Base-by-base conservation (phyloP, 192 early-diverging fungal genomes). In the Gamsiella multidivaricata region DNA sequence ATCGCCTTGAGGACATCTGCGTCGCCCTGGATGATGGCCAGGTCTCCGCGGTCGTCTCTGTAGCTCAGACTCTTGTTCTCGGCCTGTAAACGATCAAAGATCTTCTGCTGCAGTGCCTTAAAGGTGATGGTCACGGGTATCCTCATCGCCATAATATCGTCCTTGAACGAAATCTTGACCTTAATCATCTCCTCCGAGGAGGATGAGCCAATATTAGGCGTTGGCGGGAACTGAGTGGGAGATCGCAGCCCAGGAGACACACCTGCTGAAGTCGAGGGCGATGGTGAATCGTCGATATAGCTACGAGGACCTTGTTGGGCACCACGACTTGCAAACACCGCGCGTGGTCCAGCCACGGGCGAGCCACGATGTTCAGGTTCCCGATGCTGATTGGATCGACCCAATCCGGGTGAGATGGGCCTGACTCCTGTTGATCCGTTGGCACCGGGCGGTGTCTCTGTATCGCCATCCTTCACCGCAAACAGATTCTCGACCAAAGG, bases 101-200 rank as follows among this genome's bases (percentile, higher is more conserved):
- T 88, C 64, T 88, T 87, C 55, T 84, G 78, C 45, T 85, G 81
- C n/a, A 93, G 71, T 31, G 81, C 63, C 7, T 61, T 72, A 42
- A 88, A 83, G 28, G 85, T 84, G 71, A 87, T 81, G 51, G 82
- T 66, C 8, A 84, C 80, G 0, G 89, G 85, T 56, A 93, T 76
- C 58, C 88, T 86, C 55, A 93, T 88, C 10, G 92, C 92, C 68
- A 91, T 87, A 68, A 92, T 88, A 47, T 93, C 92, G 45, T 86
- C 89, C 34, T 85, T 79, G 63, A 88, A 83, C 52, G 83, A 84
- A 52, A 93, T 88, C 78, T 93, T 93, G 56, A 91, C 84, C 68
- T 92, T 93, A 46, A 93, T 87, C 54, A 69, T 62, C 54, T 72
- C 68, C 14, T 49, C 58, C 17, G 34, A 49, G 20, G 55, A 34